Base-by-base conservation (phyloP, 805 yeast genomes). In the Candida qinlingensis region DNA sequence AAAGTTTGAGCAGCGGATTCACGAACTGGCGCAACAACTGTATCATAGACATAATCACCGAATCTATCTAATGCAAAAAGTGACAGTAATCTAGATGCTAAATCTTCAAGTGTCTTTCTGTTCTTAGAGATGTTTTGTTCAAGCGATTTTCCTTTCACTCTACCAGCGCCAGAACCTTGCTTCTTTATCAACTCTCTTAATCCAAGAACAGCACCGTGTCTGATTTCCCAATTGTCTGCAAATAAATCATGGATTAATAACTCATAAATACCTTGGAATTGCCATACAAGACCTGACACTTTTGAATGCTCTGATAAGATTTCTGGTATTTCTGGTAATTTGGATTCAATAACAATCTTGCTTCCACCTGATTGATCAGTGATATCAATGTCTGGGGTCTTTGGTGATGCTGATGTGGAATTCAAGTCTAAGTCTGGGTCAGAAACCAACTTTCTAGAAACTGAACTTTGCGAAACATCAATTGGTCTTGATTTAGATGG, bases 1-100 rank as follows among this genome's bases (percentile, higher is more conserved):
- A 94, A 68, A 0, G 97, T 81, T 67, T 94, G 99, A 0, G 97
- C 97, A 30, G 92, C 89, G 35, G 96, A 89, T 67, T 95, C 99
- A 61, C 99, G 73, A 5, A 94, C 98, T 1, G 99, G 99, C 0
- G 98, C 98, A 37, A 94, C 96, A 11, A 94, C 99, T 6, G 96
- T 95, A 62, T 94, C 99, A 39, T 96, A 85, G 33, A 94, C 96
- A 65, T 87, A 94, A 70, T 94, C 99, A 42, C 97, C 98, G 68
- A 94, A 94, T 57, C 98, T 71, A 68, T 94, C 99, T 46, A 94
- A 71, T 3, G 97, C 92, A 66, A 94, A 88, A 10, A 94, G 72
- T 6, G 96, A 85, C 60, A 96, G 75, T 41, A 94, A 63, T 52
- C 97, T 75, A 19, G 94, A 88, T 4, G 95, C 85, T 49, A 92